phyloP scores from a whole-genome alignment of 2,329 filamentous ascomycete species.

The Xylaria sp. region DNA sequence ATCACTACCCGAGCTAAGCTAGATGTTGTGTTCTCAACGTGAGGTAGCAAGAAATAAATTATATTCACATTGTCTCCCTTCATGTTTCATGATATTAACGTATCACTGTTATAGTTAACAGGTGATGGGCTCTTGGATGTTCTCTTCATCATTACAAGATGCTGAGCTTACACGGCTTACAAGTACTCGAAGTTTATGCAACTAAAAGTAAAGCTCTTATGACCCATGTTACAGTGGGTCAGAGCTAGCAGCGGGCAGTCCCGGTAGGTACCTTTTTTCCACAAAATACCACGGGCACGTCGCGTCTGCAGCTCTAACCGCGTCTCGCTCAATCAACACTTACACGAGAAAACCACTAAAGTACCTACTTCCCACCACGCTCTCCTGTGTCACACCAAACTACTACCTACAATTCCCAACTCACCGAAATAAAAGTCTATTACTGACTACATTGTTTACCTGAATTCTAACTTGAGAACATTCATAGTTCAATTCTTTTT shows the following conservation, averaged over 20 bases:
- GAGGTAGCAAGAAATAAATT: too few relatives aligned
- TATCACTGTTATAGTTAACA: too few relatives aligned
- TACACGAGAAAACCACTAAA: constrained; percentile 33
- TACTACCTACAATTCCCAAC: constrained; percentile 22
- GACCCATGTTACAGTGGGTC: constrained; percentile 8
- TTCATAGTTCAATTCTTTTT: constrained; percentile 30
- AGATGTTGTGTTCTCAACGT: too few relatives aligned
- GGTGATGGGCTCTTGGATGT: neutral
- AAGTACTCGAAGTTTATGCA: too few relatives aligned
- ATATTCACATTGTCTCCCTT: too few relatives aligned
- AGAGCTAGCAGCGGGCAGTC: constrained; percentile 5
- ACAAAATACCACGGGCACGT: constrained; percentile 38
- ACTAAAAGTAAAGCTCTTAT: neutral
- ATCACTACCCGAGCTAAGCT: too few relatives aligned
- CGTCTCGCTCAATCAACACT: constrained; percentile 42
- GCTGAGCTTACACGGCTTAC: too few relatives aligned
- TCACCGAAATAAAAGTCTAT: constrained; percentile 12
- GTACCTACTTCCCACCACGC: constrained; percentile 28
- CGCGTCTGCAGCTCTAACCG: constrained; percentile 40
- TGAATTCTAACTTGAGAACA: constrained; percentile 36
- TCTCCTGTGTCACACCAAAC: constrained; percentile 19
- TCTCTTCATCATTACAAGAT: neutral
- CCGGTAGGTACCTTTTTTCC: too few relatives aligned
- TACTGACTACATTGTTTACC: constrained; percentile 23
- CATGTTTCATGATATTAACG: too few relatives aligned